Conservation (phyloP, 176 grass and related monocot genomes). For the Pharus latifolius region DNA sequence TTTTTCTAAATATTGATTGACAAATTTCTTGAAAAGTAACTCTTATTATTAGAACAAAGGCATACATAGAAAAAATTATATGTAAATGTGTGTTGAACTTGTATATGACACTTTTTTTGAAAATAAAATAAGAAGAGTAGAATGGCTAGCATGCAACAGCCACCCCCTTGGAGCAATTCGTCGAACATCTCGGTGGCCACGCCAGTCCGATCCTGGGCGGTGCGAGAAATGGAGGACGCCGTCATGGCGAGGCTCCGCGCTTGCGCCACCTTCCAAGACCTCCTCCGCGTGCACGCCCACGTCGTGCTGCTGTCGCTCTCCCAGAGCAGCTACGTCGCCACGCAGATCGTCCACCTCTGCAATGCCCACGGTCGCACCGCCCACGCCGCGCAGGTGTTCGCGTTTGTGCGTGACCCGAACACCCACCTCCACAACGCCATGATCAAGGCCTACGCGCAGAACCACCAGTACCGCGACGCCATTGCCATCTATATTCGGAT, state of each 20-base stretch:
- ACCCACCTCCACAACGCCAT: slow-evolving; percentile 45
- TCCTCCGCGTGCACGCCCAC: slow-evolving; percentile 36
- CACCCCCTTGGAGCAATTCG: no score
- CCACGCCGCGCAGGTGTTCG: slow-evolving; percentile 44
- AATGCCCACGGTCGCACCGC: slow-evolving; percentile 26
- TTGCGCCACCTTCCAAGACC: slow-evolving; percentile 26
- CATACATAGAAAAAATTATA: no score
- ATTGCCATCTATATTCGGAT: slow-evolving; percentile 33
- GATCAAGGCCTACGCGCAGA: slow-evolving; percentile 66
- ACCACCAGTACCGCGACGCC: slow-evolving; percentile 22
- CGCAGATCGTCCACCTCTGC: slow-evolving; percentile 52
- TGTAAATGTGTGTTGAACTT: no score
- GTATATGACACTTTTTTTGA: no score
- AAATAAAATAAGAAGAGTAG: no score
- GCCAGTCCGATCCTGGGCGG: neutral
- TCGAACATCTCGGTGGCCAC: slow-evolving; percentile 11
- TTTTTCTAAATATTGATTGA: no score
- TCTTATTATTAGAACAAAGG: no score
- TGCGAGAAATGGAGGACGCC: slow-evolving; percentile 37
- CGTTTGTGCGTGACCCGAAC: slow-evolving; percentile 30
- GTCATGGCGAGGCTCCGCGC: slow-evolving; percentile 22
- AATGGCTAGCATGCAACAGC: no score
- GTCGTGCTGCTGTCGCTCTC: slow-evolving; percentile 29
- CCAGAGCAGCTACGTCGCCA: slow-evolving; percentile 51
- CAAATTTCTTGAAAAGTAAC: no score